These are phyloP conservation scores for Cenchrus fungigraminus DNA, from an alignment of 176 grass and related monocot genomes.

Conservation along the genomic window DNA sequence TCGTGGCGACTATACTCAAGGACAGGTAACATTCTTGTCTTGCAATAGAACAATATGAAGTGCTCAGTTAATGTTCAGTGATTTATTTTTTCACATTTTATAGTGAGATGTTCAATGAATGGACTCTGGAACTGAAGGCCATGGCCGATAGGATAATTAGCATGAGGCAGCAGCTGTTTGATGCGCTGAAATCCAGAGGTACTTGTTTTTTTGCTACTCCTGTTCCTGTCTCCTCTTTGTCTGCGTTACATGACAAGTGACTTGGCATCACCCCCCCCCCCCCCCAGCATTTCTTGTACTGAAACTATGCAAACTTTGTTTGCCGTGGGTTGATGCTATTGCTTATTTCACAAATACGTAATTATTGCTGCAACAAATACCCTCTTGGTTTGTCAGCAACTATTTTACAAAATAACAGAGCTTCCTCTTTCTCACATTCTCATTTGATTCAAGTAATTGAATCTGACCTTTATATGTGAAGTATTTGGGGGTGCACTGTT, in stretches of 20 bases:
- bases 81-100: constrained; percentile 31
- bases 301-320: not conserved
- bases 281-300: not conserved
- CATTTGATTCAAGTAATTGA: not conserved
- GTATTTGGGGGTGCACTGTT: not conserved
- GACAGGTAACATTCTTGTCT: constrained; percentile 61
- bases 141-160: constrained; percentile 97
- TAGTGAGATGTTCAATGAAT: constrained; percentile 86
- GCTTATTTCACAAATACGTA: constrained; percentile 3
- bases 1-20: constrained; percentile 91
- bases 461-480: not conserved
- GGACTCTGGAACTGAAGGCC: constrained; percentile 93
- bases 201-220: constrained; percentile 27
- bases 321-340: not conserved
- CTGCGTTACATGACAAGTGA: not conserved
- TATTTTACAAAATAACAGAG: not conserved
- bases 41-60: constrained; percentile 2
- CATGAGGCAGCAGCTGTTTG: constrained; percentile 90
- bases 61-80: constrained; percentile 31
- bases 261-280: not conserved
- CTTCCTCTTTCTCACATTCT: not conserved
- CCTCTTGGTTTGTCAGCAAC: not conserved
- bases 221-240: constrained; percentile 24
- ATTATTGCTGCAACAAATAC: not conserved
- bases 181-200: constrained; percentile 84